Evolutionary conservation across 2,329 filamentous ascomycete species (phyloP), one percentile per base, ranked within the genome.

Genomic region (Diplodia corticola): DNA sequence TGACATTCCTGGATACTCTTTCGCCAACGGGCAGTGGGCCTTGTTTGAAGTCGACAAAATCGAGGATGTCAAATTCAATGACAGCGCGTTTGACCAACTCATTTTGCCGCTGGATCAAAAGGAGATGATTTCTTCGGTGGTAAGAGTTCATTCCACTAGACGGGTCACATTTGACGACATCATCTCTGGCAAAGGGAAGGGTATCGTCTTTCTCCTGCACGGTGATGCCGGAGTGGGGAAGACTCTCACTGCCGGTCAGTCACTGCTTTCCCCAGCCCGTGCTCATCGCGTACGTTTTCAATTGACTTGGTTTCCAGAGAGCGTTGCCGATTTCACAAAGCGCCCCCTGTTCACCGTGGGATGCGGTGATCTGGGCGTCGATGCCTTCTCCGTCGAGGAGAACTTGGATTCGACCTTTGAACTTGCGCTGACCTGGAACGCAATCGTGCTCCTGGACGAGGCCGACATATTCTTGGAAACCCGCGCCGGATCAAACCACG

Each of bases 201-300:
- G 84, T 7, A 79, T 85, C 61, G 83, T 85, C 60, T 75, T 85
- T 63, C 76, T 85, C 3, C 77, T 86, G 2, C 78, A 76, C 55
- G 83, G 83, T 2, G 80, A 80, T 0, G 83, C 84, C 0, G 84
- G 84, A 2, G 81, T 84, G 1, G 84, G 84, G 17, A 86, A 86
- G 73, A 86, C 84, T 0, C 65, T 73, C 20, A 74, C 71, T 15
- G 71, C 72, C 30, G 30, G 30, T 33, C 9, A 33, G 5, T 33
- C 30, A 33, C 30, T 33, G 30, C 30, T 33, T n/a, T n/a, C n/a
- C n/a, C n/a, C n/a, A n/a, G n/a, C n/a, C n/a, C n/a, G n/a, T n/a
- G n/a, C n/a, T n/a, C n/a, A n/a, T n/a, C n/a, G n/a, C n/a, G n/a
- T n/a, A n/a, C n/a, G n/a, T n/a, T n/a, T n/a, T n/a, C n/a, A n/a